Conservation (phyloP, 106 monocot genomes). For the Dendrobium huoshanense region DNA sequence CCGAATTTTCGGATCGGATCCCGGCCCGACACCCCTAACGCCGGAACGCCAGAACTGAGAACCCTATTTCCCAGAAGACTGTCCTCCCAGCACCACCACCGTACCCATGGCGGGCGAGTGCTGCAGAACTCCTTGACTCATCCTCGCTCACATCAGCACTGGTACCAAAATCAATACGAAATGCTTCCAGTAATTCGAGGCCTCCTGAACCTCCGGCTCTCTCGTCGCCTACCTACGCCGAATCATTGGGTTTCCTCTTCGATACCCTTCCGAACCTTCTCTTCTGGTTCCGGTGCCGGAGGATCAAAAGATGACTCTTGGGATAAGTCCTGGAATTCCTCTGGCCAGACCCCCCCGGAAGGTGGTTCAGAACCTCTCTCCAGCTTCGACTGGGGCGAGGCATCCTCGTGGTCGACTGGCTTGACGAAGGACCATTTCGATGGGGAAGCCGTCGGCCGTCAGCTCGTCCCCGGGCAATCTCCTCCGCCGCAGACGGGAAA, state of each 20-base stretch:
- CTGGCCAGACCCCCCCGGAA: background rate
- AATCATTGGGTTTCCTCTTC: slow-evolving; percentile 13
- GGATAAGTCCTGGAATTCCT: slow-evolving; percentile 22
- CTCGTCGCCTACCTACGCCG: slow-evolving; percentile 8
- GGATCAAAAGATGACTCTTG: slow-evolving; percentile 11
- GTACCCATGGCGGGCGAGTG: background rate
- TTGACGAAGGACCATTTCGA: slow-evolving; percentile 76
- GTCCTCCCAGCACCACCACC: background rate
- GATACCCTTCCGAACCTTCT: slow-evolving; percentile 15
- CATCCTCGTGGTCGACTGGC: slow-evolving; percentile 82
- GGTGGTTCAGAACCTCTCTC: background rate
- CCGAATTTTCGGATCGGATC: too few relatives aligned
- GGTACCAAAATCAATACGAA: background rate
- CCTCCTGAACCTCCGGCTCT: slow-evolving; percentile 12
- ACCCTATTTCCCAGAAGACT: background rate
- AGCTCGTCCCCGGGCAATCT: slow-evolving; percentile 4
- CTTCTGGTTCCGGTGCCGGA: slow-evolving; percentile 11
- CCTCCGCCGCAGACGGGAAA: background rate
- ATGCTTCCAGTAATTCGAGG: slow-evolving; percentile 4
- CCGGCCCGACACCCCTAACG: too few relatives aligned
- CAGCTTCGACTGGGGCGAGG: slow-evolving; percentile 55
- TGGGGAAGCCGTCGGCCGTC: slow-evolving; percentile 51
- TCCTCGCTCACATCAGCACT: background rate
- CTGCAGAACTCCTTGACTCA: background rate
- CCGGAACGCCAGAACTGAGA: background rate